Base-by-base conservation (phyloP, 1,284 basidiomycete species). In the Ustilago curta region DNA sequence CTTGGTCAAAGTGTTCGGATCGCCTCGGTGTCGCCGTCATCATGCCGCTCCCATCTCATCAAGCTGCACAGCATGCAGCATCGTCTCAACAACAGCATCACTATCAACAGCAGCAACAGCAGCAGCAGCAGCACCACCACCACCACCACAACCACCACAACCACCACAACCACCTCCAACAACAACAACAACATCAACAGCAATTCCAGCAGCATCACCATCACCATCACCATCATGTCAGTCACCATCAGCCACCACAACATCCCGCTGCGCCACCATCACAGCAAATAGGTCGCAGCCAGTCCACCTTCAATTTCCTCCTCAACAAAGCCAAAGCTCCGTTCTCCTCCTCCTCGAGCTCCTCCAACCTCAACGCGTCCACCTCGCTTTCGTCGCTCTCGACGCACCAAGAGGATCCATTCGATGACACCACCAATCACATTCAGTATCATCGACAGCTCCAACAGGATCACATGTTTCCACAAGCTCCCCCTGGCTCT, bases 231-330 rank as follows among this genome's bases (percentile, higher is more conserved):
- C 35, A 37, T 12, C 35, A 37, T 27, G 27, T 7, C 27, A 27
- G 50, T 7, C 58, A 50, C 14, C 35, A 37, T 12, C 35, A 37
- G 8, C 47, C 31, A 32, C 50, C 27, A 25, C 48, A 45, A n/a
- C 59, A 54, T n/a, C 47, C 39, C 21, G 39, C 52, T 2, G 27
- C 52, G 4, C 43, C 44, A 18, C 23, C 58, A 47, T 9, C 56
- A 4, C 73, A 77, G 48, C 59, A 55, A 7, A 78, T 82, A 27
- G 76, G 77, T 29, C 64, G 79, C 25, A 80, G 78, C 52, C 79
- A 80, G 31, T 80, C 78, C 8, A 71, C 80, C 12, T 76, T 82
- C 71, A 81, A 81, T 66, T 81, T 82, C 45, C 60, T 82, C 21
- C 59, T 82, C 47, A 76, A 61, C 63, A 82, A 81, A 59, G 80